phyloP scores from a whole-genome alignment of 441 rosid genomes.

The Eutrema salsugineum region DNA sequence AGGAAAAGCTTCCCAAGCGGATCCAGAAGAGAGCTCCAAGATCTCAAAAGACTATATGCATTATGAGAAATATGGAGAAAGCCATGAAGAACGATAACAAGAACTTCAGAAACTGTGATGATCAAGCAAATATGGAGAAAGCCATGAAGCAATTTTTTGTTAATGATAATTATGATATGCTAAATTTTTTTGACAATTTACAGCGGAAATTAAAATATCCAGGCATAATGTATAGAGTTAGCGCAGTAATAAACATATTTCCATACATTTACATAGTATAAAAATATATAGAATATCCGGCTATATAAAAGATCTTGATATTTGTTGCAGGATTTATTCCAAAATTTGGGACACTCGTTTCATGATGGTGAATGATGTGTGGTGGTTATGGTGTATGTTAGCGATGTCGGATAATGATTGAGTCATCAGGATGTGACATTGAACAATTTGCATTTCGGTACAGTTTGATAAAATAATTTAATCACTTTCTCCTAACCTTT shows the following conservation, averaged over 20 bases:
- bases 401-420: not conserved
- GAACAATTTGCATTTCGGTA: not conserved
- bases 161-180: not conserved
- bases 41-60: not conserved
- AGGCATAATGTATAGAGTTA: constrained; percentile 14
- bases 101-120: constrained; percentile 1
- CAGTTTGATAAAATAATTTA: not conserved
- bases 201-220: not conserved
- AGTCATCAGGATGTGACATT: constrained; percentile 9
- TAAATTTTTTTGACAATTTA: not conserved
- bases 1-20: constrained; percentile 13
- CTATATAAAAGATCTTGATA: not conserved
- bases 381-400: constrained; percentile 3
- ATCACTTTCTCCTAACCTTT: not conserved
- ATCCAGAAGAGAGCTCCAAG: constrained; percentile 3
- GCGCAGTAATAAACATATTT: not conserved
- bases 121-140: constrained; percentile 17
- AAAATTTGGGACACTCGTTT: constrained; percentile 8
- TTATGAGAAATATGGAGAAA: no score
- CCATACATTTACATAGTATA: not conserved
- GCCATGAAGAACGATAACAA: no score
- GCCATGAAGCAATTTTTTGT: not conserved
- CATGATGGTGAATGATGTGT: constrained; percentile 1
- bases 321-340: not conserved
- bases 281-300: not conserved